phyloP scores from a whole-genome alignment of 805 yeast genomes.

The Sugiyamaella marilandica region DNA sequence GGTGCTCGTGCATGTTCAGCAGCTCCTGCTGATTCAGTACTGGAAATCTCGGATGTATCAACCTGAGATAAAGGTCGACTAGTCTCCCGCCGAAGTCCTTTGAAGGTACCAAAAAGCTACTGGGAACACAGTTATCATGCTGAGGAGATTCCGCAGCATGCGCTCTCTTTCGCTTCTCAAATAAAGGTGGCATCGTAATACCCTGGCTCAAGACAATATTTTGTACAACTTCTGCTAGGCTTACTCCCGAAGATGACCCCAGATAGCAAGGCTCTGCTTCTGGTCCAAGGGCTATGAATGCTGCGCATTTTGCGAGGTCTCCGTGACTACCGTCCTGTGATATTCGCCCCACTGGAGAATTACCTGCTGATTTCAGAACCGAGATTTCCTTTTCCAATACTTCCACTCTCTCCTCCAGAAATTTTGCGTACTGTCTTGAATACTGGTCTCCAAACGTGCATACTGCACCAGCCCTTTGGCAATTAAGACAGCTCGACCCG shows the following conservation, averaged over 20 bases:
- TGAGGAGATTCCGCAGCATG: neutral
- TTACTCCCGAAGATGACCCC: slow-evolving; percentile 12
- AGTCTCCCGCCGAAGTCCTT: slow-evolving; percentile 6
- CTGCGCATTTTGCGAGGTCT: slow-evolving; percentile 12
- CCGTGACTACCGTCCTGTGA: neutral
- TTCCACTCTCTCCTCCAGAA: slow-evolving; percentile 9
- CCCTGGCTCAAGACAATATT: slow-evolving; percentile 10
- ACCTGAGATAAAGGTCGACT: slow-evolving; percentile 4
- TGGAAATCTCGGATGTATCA: slow-evolving; percentile 9
- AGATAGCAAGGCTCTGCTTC: slow-evolving; percentile 10
- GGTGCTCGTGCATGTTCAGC: neutral
- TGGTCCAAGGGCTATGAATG: slow-evolving; percentile 12
- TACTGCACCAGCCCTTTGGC: slow-evolving; percentile 3
- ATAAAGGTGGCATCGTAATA: neutral
- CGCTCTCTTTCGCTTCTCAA: neutral
- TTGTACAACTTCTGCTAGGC: slow-evolving; percentile 9
- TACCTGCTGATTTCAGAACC: neutral
- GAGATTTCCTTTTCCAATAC: neutral
- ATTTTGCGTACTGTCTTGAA: slow-evolving; percentile 4
- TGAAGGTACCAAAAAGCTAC: neutral
- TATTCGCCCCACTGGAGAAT: too few relatives aligned
- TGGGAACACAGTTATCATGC: neutral
- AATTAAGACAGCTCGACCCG: slow-evolving; percentile 10
- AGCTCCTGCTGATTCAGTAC: slow-evolving; percentile 5
- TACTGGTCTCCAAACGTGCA: slow-evolving; percentile 2